These are phyloP conservation scores for Talaromyces wortmannii DNA, from an alignment of 495 filamentous ascomycete genomes.

Conservation along the genomic window DNA sequence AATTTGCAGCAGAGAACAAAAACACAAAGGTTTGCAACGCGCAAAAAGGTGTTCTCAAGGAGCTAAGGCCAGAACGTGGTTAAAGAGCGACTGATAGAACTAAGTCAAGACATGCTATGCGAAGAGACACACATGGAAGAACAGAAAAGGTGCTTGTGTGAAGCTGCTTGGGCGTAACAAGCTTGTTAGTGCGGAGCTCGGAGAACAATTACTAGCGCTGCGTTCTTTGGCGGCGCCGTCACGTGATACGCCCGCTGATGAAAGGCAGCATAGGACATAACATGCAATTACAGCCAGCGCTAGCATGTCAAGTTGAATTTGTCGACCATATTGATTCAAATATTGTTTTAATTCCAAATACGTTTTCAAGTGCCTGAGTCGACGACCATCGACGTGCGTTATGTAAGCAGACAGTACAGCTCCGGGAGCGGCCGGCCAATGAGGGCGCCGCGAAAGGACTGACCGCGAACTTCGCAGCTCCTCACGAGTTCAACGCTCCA, in stretches of 20 bases:
- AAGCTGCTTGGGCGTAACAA: conserved; percentile 2
- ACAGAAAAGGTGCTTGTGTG: neutral
- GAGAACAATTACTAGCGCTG: conserved; percentile 19
- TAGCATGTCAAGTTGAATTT: no score
- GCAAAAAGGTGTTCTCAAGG: neutral
- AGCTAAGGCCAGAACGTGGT: neutral
- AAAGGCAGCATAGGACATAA: neutral
- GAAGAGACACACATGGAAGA: neutral
- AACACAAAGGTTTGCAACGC: neutral
- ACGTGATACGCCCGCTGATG: conserved; percentile 13
- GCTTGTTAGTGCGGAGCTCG: conserved; percentile 12
- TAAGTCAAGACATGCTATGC: neutral
- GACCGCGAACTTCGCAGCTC: conserved; percentile 7
- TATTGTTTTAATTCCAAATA: no score
- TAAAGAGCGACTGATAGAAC: conserved; percentile 1
- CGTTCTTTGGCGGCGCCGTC: conserved; percentile 16
- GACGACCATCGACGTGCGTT: neutral
- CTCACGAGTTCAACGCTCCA: neutral
- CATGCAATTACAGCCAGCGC: neutral
- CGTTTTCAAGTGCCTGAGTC: neutral
- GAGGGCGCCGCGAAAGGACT: conserved; percentile 21
- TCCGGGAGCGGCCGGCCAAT: conserved; percentile 16
- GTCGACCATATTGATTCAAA: no score
- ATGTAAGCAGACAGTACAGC: conserved; percentile 4
- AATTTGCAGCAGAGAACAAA: neutral